phyloP scores from a whole-genome alignment of 352 stramenopile genomes.

The Poterioochromonas sp. region DNA sequence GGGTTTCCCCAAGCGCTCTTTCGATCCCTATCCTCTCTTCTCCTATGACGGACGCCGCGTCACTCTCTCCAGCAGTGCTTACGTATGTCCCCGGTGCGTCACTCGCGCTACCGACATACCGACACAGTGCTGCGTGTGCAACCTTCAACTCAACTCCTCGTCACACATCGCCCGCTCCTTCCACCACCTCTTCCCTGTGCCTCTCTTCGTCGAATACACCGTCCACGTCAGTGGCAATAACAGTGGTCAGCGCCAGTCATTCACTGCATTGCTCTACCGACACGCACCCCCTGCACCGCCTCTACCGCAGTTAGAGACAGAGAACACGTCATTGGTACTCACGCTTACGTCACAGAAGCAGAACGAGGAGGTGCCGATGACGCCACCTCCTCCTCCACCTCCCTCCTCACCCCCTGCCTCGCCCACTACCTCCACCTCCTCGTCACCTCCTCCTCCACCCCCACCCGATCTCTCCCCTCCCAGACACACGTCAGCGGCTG shows the following conservation, averaged over 20 bases:
- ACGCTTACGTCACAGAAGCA: neutral
- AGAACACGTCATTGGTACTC: neutral
- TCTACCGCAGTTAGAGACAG: neutral
- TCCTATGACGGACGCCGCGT: conserved; percentile 49
- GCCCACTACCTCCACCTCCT: no score
- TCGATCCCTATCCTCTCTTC: conserved; percentile 50
- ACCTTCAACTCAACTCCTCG: conserved; percentile 86
- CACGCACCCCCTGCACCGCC: neutral
- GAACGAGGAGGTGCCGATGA: neutral
- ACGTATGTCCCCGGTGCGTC: conserved; percentile 81
- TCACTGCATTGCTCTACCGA: no score
- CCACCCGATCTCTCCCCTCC: no score
- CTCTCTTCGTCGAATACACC: conserved; percentile 45
- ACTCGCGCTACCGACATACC: conserved; percentile 86
- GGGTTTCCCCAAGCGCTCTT: conserved; percentile 56
- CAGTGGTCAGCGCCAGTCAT: no score
- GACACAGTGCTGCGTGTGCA: conserved; percentile 88
- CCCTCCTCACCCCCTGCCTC: no score
- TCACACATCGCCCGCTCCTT: conserved; percentile 92
- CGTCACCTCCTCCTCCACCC: no score
- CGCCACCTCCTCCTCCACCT: neutral
- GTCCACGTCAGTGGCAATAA: no score
- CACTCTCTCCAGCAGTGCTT: conserved; percentile 39
- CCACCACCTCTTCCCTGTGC: conserved; percentile 94
- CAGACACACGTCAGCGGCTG: no score